These are phyloP conservation scores for Aspergillus steynii DNA, from an alignment of 495 filamentous ascomycete species.

Conservation along the genomic window DNA sequence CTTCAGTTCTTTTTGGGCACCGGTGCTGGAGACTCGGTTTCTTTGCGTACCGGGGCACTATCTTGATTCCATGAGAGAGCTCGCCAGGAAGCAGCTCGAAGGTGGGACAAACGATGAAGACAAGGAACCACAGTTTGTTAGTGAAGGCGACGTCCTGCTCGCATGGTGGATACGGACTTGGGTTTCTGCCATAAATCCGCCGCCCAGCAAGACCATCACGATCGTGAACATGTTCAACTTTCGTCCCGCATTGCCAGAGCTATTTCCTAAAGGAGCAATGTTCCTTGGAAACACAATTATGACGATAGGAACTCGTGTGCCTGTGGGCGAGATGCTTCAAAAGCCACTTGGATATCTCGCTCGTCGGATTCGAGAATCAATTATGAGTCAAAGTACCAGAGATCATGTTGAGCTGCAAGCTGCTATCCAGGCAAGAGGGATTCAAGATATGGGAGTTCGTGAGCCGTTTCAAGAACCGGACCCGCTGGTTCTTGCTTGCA, in stretches of 20 bases:
- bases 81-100: slow-evolving; percentile 15
- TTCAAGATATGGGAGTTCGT: not conserved
- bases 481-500: slow-evolving; percentile 8
- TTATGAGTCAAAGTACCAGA: slow-evolving; percentile 4
- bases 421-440: slow-evolving; percentile 5
- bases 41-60: slow-evolving; percentile 22
- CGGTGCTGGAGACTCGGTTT: slow-evolving; percentile 21
- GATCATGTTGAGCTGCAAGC: slow-evolving; percentile 11
- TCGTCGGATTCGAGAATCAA: too few relatives aligned
- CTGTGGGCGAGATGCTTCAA: too few relatives aligned
- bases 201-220: slow-evolving; percentile 17
- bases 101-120: not conserved
- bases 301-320: slow-evolving; percentile 24
- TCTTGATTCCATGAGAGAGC: slow-evolving; percentile 15
- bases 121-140: slow-evolving; percentile 19
- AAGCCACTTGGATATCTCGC: too few relatives aligned
- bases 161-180: slow-evolving; percentile 26
- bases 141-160: slow-evolving; percentile 29
- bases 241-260: slow-evolving; percentile 12
- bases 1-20: slow-evolving; percentile 34
- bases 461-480: slow-evolving; percentile 5
- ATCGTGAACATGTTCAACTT: slow-evolving; percentile 28
- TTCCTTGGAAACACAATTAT: too few relatives aligned
- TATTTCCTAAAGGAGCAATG: slow-evolving; percentile 7
- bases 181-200: slow-evolving; percentile 13